Evolutionary conservation across 1,139 yeast genomes (phyloP).

Genomic region (Debaryomyces nepalensis): DNA sequence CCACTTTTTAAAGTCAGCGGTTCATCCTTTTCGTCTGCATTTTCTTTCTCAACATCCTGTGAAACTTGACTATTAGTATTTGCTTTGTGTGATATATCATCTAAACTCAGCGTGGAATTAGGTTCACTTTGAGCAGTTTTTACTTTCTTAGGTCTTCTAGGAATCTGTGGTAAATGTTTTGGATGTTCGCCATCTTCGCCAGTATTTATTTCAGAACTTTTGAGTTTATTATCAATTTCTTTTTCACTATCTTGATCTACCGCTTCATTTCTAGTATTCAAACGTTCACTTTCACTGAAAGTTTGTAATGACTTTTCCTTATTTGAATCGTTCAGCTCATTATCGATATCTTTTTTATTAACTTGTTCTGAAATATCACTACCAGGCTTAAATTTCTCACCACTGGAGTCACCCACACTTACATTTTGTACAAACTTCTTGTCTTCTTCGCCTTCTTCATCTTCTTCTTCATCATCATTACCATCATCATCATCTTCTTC

Average conservation of each 20-base stretch:
- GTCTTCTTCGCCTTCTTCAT: background rate
- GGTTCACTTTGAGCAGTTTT: background rate
- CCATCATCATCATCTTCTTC: background rate
- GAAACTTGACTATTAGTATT: background rate
- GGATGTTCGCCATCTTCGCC: background rate
- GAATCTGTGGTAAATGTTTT: conserved; percentile 20
- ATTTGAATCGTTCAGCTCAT: no score
- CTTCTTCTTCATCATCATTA: background rate
- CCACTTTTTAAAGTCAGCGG: background rate
- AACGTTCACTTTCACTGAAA: no score
- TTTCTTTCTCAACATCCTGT: background rate
- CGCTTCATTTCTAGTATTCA: background rate
- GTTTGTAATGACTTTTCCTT: no score
- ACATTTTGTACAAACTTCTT: background rate
- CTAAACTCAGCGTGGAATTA: background rate
- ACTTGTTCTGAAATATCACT: no score
- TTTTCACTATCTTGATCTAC: background rate
- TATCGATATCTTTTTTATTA: no score
- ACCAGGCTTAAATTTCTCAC: no score
- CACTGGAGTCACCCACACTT: background rate
- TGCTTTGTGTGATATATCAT: no score
- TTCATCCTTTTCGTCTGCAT: background rate
- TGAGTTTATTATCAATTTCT: background rate
- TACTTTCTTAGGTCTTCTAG: conserved; percentile 19
- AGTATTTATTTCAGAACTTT: background rate